phyloP scores from a whole-genome alignment of 2,329 filamentous ascomycete genomes.

The Polytolypa hystricis region DNA sequence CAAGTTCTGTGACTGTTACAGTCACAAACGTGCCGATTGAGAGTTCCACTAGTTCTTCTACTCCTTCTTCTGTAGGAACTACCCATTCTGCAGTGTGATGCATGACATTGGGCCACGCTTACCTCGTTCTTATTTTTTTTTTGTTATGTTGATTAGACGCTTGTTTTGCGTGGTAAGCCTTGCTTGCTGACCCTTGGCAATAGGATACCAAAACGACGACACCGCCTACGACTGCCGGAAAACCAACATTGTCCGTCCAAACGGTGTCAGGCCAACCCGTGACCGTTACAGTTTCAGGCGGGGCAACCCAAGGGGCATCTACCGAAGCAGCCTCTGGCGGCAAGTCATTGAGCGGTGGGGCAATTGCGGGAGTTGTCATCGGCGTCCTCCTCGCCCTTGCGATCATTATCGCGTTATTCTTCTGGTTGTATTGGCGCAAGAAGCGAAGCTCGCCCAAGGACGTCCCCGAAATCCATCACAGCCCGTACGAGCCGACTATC shows the following conservation, averaged over 20 bases:
- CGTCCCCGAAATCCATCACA: constrained; percentile 8
- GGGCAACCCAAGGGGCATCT: constrained; percentile 12
- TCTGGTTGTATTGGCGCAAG: constrained; percentile 30
- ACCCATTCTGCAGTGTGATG: constrained; percentile 3
- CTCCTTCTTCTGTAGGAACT: constrained; percentile 13
- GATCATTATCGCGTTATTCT: constrained; percentile 25
- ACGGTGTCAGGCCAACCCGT: constrained; percentile 12
- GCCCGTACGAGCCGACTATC: constrained; percentile 16
- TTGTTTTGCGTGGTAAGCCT: constrained; percentile 6
- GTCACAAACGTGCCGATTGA: constrained; percentile 11
- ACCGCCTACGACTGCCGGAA: constrained; percentile 4
- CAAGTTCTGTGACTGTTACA: constrained; percentile 13
- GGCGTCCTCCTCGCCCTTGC: constrained; percentile 30
- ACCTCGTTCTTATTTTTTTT: background rate
- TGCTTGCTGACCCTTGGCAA: background rate
- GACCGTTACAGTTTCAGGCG: constrained; percentile 15
- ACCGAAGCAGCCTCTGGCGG: constrained; percentile 10
- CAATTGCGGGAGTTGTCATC: constrained; percentile 35
- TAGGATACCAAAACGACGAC: constrained; percentile 9
- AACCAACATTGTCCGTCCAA: constrained; percentile 7
- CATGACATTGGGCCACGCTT: background rate
- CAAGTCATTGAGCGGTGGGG: constrained; percentile 27
- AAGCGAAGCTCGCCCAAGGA: constrained; percentile 18
- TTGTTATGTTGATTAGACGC: background rate
- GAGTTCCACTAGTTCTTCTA: constrained; percentile 11